These are phyloP conservation scores for Excoecaria cochinchinensis DNA, from an alignment of 345 rosid genomes.

Conservation along the genomic window DNA sequence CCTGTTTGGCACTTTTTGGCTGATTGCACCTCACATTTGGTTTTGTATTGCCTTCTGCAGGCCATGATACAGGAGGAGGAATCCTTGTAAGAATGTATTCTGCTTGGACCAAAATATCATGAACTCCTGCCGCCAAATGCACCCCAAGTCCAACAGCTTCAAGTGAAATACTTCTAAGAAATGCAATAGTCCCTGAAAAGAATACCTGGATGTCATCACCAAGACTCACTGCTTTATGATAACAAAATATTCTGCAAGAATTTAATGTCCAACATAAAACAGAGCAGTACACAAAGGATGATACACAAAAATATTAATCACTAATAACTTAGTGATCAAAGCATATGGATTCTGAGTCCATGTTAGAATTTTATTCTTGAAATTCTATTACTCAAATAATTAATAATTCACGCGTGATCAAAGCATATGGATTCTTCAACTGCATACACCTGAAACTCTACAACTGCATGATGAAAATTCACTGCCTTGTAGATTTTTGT, in stretches of 20 bases:
- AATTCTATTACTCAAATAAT: not conserved
- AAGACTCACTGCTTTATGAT: not conserved
- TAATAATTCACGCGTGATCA: not conserved
- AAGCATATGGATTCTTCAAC: not conserved
- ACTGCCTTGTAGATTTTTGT: not conserved
- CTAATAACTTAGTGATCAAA: no score
- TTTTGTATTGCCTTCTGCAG: slow-evolving; percentile 46
- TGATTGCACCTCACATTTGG: slow-evolving; percentile 68
- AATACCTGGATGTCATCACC: not conserved
- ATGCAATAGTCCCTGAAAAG: slow-evolving; percentile 77
- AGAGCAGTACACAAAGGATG: not conserved
- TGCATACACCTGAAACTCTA: not conserved
- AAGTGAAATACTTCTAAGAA: slow-evolving; percentile 85
- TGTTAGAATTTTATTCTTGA: not conserved
- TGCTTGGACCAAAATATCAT: slow-evolving; percentile 72
- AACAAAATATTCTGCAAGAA: not conserved
- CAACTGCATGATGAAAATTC: not conserved
- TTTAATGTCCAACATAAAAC: not conserved
- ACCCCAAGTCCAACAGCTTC: slow-evolving; percentile 96
- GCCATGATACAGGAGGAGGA: slow-evolving; percentile 52
- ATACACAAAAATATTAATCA: not conserved
- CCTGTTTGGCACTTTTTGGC: slow-evolving; percentile 84
- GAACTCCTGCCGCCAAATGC: slow-evolving; percentile 90
- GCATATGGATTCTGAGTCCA: no score
- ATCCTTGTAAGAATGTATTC: slow-evolving; percentile 57